Evolutionary conservation across 2,329 filamentous ascomycete species (phyloP).

Genomic region (Botryotinia globosa): DNA sequence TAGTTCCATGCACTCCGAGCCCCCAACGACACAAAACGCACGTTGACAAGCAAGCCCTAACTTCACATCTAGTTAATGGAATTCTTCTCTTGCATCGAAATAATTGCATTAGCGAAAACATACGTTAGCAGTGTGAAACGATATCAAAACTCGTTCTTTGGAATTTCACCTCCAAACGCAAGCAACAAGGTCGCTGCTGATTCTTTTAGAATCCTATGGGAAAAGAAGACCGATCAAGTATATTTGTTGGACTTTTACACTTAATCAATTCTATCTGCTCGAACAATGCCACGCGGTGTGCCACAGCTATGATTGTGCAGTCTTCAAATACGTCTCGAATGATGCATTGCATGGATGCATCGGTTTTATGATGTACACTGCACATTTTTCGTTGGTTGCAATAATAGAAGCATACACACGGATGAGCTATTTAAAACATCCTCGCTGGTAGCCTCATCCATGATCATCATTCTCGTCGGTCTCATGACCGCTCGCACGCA

Average conservation of each 20-base stretch:
- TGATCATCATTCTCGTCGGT: not conserved
- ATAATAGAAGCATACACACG: not conserved
- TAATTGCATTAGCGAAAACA: not conserved
- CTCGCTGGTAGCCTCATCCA: not conserved
- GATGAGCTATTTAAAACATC: not conserved
- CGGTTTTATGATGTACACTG: conserved; percentile 56
- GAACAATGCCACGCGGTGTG: conserved; percentile 31
- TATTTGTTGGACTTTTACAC: not conserved
- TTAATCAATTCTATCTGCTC: not conserved
- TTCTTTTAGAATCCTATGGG: conserved; percentile 39
- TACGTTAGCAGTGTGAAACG: not conserved
- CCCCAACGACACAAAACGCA: not conserved
- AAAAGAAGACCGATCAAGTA: not conserved
- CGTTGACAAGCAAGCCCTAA: accelerated
- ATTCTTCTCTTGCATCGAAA: not conserved
- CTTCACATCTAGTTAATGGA: not conserved
- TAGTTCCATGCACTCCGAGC: no score
- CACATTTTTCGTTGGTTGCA: conserved; percentile 38
- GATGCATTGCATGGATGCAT: conserved; percentile 53
- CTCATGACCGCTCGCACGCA: not conserved
- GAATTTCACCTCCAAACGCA: not conserved
- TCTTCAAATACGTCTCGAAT: conserved; percentile 51
- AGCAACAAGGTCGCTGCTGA: not conserved
- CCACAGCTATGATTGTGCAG: conserved; percentile 51
- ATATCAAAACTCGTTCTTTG: not conserved